Base-by-base conservation (phyloP, 2,329 filamentous ascomycete genomes). In the Tolypocladium guangdongense region DNA sequence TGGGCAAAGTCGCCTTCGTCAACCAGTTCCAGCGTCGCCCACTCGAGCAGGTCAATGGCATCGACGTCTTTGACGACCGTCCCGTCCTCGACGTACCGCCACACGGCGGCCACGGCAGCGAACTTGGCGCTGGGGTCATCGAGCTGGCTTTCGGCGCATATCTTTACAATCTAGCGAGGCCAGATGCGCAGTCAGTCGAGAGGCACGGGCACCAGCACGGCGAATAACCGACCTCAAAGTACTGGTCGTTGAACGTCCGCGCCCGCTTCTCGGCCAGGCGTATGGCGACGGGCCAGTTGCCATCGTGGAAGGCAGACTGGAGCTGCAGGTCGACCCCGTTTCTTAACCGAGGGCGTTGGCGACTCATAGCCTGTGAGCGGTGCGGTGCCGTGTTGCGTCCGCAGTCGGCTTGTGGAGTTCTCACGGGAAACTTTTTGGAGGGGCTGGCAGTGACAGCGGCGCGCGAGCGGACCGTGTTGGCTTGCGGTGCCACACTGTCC, bases 251-350 rank as follows among this genome's bases (percentile, higher is more conserved):
- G 43, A 70, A 71, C 2, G 69, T 64, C 58, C 73, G 74, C 54
- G 70, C 68, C 32, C 77, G 70, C 64, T 79, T 76, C 56, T 78
- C 75, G 16, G 80, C 78, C 16, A 81, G 69, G 32, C 74, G 77
- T 30, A 75, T 68, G 52, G 74, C 78, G 18, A 68, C 67, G 20
- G 69, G 59, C 80, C 79, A 83, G 64, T 78, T 78, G 51, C 74
- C 70, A 52, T 80, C 77, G 41, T 71, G 69, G 54, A 80, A 83
- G 51, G 78, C 78, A 16, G 73, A 71, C 66, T 81, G 76, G 11
- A 83, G 70, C 68, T 79, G 75, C 50, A 78, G 68, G 58, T 80
- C 77, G 51, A 78, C 74, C 56, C 71, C 76, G 61, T 71, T 74
- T 59, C 73, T 78, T 47, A 80, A 72, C 41, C 57, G 62, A 53